phyloP scores from a whole-genome alignment of 2,329 filamentous ascomycete genomes.

The Xylaria arbuscula region DNA sequence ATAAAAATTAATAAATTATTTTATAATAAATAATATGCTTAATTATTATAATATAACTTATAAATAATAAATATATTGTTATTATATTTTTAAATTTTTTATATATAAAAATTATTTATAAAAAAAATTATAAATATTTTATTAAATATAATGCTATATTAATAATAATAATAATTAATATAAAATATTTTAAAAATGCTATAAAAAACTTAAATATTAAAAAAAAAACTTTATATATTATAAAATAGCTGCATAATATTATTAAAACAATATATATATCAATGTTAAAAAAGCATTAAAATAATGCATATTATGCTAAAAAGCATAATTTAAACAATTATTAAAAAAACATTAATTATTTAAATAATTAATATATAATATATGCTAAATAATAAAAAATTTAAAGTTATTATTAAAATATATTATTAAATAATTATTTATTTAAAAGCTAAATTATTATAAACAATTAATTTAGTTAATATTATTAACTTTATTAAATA shows the following conservation, averaged over 20 bases:
- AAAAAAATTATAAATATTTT: background rate
- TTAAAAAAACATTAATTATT: background rate
- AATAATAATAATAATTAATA: background rate
- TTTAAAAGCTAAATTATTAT: background rate
- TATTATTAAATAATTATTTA: background rate
- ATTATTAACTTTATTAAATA: background rate
- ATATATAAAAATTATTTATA: background rate
- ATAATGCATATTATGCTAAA: background rate
- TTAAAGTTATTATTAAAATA: background rate
- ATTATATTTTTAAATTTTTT: background rate
- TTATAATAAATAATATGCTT: background rate
- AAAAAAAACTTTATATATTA: background rate
- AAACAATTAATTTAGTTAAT: background rate
- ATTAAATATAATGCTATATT: background rate
- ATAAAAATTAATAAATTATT: background rate
- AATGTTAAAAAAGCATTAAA: background rate
- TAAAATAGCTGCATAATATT: background rate
- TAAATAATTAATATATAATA: background rate
- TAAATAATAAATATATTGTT: background rate
- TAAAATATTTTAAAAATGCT: background rate
- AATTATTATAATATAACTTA: background rate
- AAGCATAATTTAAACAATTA: background rate
- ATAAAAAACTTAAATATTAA: background rate
- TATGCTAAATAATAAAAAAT: background rate
- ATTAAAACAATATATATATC: background rate